Conservation (phyloP, 2,329 filamentous ascomycete genomes). For the Aspergillaceae sp. region DNA sequence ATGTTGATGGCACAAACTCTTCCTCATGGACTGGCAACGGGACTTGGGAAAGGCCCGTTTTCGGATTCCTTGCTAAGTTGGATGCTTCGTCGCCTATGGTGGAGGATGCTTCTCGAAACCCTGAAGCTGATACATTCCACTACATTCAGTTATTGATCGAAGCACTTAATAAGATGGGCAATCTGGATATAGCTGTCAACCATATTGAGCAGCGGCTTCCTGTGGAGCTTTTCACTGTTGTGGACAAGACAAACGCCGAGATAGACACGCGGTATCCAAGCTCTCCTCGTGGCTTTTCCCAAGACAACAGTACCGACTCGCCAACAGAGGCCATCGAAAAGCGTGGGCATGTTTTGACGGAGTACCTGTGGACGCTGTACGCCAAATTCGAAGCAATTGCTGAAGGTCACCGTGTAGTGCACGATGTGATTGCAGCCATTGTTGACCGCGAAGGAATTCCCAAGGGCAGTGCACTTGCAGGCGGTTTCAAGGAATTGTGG, state of each 20-base stretch:
- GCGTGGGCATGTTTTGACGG: constrained; percentile 76
- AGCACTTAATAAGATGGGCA: constrained; percentile 77
- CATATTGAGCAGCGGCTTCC: constrained; percentile 87
- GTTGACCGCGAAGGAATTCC: constrained; percentile 66
- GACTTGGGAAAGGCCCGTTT: constrained; percentile 47
- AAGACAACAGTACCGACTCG: constrained; percentile 47
- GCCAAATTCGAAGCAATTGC: constrained; percentile 96
- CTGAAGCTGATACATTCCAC: constrained; percentile 88
- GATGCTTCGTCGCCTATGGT: constrained; percentile 52
- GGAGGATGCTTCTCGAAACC: constrained; percentile 87
- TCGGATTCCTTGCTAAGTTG: constrained; percentile 49
- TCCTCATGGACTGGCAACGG: constrained; percentile 24
- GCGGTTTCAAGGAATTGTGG: constrained; percentile 95
- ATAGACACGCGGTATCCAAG: constrained; percentile 89
- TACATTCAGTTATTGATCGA: constrained; percentile 86
- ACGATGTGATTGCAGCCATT: constrained; percentile 83
- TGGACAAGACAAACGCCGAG: constrained; percentile 90
- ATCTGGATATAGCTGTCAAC: constrained; percentile 77
- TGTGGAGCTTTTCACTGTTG: constrained; percentile 85
- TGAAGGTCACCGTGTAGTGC: constrained; percentile 86
- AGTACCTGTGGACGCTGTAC: constrained; percentile 84
- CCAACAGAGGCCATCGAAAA: constrained; percentile 64
- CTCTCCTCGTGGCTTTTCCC: constrained; percentile 49
- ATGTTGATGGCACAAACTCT: constrained; percentile 22
- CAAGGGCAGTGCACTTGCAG: constrained; percentile 59